Conservation (phyloP, 306 rosid genomes). For the Cercis canadensis region DNA sequence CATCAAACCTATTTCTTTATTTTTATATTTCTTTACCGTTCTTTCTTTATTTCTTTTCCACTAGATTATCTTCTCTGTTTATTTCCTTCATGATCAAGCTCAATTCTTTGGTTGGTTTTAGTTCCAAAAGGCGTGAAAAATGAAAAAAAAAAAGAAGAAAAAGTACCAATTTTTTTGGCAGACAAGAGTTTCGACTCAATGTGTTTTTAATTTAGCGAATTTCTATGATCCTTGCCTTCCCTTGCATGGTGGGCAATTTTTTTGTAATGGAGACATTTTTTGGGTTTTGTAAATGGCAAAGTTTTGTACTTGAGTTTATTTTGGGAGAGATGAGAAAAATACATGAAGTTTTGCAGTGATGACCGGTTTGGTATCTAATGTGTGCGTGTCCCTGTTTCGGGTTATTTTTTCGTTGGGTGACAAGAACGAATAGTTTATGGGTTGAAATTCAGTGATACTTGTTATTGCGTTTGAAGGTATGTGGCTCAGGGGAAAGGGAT, state of each 20-base stretch:
- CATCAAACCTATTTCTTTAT: neutral
- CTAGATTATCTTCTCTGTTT: neutral
- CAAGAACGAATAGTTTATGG: neutral
- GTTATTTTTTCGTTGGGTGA: neutral
- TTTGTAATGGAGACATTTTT: neutral
- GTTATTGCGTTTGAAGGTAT: slow-evolving; percentile 54
- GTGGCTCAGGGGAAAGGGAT: slow-evolving; percentile 89
- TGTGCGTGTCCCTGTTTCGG: neutral
- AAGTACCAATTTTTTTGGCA: neutral
- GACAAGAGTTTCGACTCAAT: neutral
- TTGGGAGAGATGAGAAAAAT: neutral
- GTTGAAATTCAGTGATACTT: slow-evolving; percentile 2
- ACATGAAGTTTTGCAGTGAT: neutral
- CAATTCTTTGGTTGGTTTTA: neutral
- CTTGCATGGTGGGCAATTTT: neutral
- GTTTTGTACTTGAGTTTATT: neutral
- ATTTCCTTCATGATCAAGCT: neutral
- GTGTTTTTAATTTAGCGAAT: neutral
- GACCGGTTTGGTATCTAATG: neutral
- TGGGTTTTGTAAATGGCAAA: neutral
- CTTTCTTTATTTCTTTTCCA: neutral
- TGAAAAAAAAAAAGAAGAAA: no score
- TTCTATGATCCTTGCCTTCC: neutral
- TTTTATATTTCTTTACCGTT: neutral
- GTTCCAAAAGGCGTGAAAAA: slow-evolving; percentile 5